phyloP scores from a whole-genome alignment of 352 stramenopile genomes.

The Globisporangium abappressorium region DNA sequence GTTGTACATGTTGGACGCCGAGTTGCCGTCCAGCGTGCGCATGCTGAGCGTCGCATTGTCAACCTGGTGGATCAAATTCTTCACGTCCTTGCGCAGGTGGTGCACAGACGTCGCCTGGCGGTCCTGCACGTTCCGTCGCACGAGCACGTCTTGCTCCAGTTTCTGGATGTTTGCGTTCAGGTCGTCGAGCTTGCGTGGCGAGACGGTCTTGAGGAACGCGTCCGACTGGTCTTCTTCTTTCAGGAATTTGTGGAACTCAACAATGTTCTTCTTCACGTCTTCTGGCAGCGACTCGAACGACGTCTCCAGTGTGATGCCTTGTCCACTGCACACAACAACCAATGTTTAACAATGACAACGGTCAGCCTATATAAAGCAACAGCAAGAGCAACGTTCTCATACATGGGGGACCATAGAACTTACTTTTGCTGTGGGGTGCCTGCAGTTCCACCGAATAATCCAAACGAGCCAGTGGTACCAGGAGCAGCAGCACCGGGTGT shows the following conservation, averaged over 20 bases:
- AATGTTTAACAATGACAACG: background rate
- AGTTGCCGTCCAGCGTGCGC: constrained; percentile 58
- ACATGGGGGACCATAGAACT: constrained; percentile 2
- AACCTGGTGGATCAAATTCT: constrained; percentile 72
- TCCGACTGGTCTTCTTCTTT: constrained; percentile 75
- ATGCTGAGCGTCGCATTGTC: constrained; percentile 63
- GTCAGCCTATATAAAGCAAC: background rate
- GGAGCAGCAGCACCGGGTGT: constrained; percentile 3
- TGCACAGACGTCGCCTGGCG: constrained; percentile 58
- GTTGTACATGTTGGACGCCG: constrained; percentile 41
- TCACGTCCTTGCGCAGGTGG: constrained; percentile 66
- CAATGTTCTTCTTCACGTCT: constrained; percentile 77
- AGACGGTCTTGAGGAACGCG: constrained; percentile 71
- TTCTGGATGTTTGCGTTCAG: constrained; percentile 55
- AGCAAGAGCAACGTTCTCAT: background rate
- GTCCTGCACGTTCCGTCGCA: constrained; percentile 54
- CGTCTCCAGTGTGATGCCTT: constrained; percentile 67
- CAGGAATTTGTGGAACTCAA: constrained; percentile 68
- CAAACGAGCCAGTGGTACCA: constrained; percentile 19
- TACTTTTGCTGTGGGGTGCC: constrained; percentile 11
- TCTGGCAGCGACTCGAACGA: constrained; percentile 62
- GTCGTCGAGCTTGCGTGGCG: constrained; percentile 44
- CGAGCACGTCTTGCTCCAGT: constrained; percentile 64
- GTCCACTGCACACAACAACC: constrained; percentile 2
- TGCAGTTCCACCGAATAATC: constrained; percentile 15